A percentile compares a stretch with the other conserved stretches of the same genome.
These are phyloP conservation scores for Emmonsiellopsis sp. DNA, from an alignment of 2,329 filamentous ascomycete genomes.

Conservation along the genomic window DNA sequence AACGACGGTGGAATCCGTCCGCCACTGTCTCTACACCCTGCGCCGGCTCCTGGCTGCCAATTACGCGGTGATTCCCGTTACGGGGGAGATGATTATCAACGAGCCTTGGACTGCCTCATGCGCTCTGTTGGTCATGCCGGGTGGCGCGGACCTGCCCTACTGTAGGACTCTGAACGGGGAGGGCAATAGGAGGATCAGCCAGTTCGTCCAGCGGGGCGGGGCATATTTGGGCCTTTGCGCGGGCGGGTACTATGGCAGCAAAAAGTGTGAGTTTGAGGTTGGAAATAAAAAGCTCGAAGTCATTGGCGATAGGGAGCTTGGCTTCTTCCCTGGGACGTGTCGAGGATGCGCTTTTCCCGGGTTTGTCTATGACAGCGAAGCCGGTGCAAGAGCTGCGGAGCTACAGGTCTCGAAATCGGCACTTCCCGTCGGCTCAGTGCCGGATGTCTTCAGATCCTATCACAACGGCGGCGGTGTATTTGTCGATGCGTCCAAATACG, in stretches of 20 bases:
- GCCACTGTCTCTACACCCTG: constrained; percentile 79
- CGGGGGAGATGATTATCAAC: constrained; percentile 67
- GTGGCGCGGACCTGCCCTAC: constrained; percentile 88
- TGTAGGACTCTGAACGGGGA: constrained; percentile 78
- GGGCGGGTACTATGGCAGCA: constrained; percentile 81
- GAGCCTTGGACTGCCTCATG: constrained; percentile 87
- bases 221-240: constrained; percentile 87
- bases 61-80: constrained; percentile 85
- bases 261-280: constrained; percentile 82
- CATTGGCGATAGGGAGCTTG: constrained; percentile 71
- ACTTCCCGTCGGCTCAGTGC: constrained; percentile 45
- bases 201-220: constrained; percentile 79
- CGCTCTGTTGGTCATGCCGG: constrained; percentile 82
- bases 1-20: constrained; percentile 77
- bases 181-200: constrained; percentile 73
- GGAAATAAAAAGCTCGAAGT: constrained; percentile 75
- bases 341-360: constrained; percentile 79
- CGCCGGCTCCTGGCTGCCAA: constrained; percentile 77
- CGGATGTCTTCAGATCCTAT: constrained; percentile 62
- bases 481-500: constrained; percentile 60
- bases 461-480: constrained; percentile 95
- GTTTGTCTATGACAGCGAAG: constrained; percentile 84
- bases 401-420: constrained; percentile 54
- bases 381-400: constrained; percentile 63
- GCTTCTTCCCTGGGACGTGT: constrained; percentile 79